Evolutionary conservation across 805 yeast species (phyloP), one percentile per base, ranked within the genome.

Genomic region (Danielia oregonensis): DNA sequence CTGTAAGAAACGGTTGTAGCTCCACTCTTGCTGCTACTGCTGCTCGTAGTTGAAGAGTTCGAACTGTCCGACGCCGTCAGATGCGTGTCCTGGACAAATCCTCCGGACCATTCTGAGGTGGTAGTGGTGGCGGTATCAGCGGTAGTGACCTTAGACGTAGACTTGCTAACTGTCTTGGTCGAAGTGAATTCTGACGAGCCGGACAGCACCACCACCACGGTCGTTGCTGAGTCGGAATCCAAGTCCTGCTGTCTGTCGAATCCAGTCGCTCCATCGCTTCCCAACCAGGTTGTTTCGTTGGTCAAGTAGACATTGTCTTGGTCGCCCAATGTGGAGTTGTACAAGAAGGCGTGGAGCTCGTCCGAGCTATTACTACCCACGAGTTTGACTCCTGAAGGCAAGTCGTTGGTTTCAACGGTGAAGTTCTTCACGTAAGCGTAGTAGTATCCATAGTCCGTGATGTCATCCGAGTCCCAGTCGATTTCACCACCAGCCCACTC

Each of bases 401-500:
- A 75, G 51, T 74, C 86, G 60, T 85, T 83, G 52, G 94, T 78
- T 33, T 76, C 70, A 31, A 88, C 72, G 11, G 71, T 66, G 24
- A 86, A 68, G 29, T 73, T 70, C 49, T 79, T 68, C 30, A 89
- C 50, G 39, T 74, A 69, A 17, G 84, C 79, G 55, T 78, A 86
- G 65, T 76, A 82, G 66, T 88, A 89, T n/a, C 97, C 96, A 33
- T 80, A 75, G 37, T 82, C 66, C 40, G 68, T 51, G 39, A 88
- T 74, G 59, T 87, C 96, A 3, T 68, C 55, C 10, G 89, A 73
- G 57, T 82, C 61, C 97, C 97, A 89, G 65, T 86, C 69, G 42
- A 89, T 78, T 18, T 44, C 67, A 63, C 97, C 97, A 63, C 96
- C 96, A 24, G 95, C 85, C 89, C 89, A 88, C 37, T 70, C 82